Evolutionary conservation across 208 protist species (phyloP), one percentile per base, ranked within the genome.

Genomic region (Leishmania arabica): DNA sequence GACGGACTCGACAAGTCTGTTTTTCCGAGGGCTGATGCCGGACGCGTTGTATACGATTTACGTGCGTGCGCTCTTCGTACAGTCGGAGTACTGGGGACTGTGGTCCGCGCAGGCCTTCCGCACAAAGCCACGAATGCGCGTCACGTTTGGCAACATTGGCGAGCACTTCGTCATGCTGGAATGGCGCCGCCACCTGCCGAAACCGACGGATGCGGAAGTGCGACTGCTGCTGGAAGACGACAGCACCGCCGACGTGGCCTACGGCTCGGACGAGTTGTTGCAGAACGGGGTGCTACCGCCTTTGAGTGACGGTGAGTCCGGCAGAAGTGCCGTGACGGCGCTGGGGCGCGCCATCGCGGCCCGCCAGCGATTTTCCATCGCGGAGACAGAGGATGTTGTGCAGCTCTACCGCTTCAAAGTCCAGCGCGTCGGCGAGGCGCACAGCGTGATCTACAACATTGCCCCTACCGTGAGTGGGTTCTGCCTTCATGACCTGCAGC

Each of bases 121-220:
- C 66, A 98, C 94, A 21, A 89, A 95, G 78, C 89, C 92, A 45
- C 89, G 86, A 37, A 74, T 97, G 81, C 92, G 93, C 75, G 90
- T 97, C 53, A 96, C 92, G 27, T 97, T 97, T 77, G 92, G 93
- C 68, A 98, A 92, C 82, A 96, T 97, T 68, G 96, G 96, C 49
- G 96, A 98, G 84, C 94, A 98, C 81, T 98, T 98, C 82, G 96
- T 91, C 27, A 86, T 97, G 81, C 88, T 98, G 31, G 91, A 98
- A 84, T 98, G 96, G 95, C 91, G 94, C 68, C 92, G 96, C 5
- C 92, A 96, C 85, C 81, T 97, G 37, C 92, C 95, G 19, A 75
- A 84, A 45, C 85, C 88, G 74, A 88, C 78, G 45, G 70, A 77
- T 1, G 62, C 89, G 31, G 81, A 80, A 13, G 69, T 82, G 58